Conservation (phyloP, 371 early-diverging fungal species). For the Mucor lusitanicus region DNA sequence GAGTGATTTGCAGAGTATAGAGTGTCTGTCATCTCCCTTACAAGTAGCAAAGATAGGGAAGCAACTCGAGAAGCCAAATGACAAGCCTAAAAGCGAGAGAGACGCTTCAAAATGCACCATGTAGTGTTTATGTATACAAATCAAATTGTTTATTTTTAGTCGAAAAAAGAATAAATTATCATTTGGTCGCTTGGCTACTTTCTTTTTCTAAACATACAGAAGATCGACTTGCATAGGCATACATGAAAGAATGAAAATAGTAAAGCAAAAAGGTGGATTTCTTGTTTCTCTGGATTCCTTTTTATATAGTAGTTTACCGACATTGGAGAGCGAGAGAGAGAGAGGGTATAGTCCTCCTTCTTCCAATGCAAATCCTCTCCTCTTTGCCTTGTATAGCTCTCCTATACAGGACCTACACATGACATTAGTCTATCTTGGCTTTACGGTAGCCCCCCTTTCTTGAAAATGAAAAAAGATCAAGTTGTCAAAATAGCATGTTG, state of each 20-base stretch:
- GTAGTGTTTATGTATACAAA: conserved; percentile 4
- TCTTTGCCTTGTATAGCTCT: background rate
- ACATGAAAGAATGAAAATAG: conserved; percentile 1
- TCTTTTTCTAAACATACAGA: background rate
- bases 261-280: background rate
- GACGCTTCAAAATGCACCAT: background rate
- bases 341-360: background rate
- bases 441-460: background rate
- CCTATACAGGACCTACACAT: background rate
- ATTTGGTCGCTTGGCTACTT: background rate
- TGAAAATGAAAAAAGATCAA: background rate
- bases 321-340: background rate
- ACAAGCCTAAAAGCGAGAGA: background rate
- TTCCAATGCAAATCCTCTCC: background rate
- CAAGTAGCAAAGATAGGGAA: background rate
- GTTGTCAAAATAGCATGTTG: background rate
- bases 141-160: conserved; percentile 5
- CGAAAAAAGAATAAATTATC: conserved; percentile 1
- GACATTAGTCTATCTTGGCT: background rate
- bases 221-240: conserved; percentile 5
- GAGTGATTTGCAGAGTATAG: background rate
- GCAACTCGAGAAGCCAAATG: background rate
- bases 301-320: background rate
- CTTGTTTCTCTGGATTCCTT: background rate
- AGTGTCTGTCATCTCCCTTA: background rate